phyloP scores from a whole-genome alignment of 805 yeast genomes.

The Barnettozyma populi region DNA sequence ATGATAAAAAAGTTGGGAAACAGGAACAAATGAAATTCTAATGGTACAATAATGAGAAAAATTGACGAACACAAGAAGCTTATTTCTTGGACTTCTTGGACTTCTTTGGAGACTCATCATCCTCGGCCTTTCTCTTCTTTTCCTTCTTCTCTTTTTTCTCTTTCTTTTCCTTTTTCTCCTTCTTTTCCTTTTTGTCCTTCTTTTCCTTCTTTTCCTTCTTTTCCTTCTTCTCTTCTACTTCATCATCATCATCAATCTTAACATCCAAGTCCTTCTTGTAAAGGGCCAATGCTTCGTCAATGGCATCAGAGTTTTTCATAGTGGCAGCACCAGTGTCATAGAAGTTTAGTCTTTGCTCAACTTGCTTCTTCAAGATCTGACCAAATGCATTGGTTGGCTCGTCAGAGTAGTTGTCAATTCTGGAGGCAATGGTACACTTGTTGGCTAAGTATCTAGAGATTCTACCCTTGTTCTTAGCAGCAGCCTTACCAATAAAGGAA shows the following conservation, averaged over 20 bases:
- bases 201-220: constrained; percentile 35
- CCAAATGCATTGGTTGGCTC: constrained; percentile 90
- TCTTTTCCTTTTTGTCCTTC: constrained; percentile 43
- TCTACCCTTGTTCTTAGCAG: constrained; percentile 97
- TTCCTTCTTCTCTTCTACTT: constrained; percentile 31
- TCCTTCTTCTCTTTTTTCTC: constrained; percentile 46
- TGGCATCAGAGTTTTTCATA: constrained; percentile 92
- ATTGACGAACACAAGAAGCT: background rate
- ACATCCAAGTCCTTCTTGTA: constrained; percentile 43
- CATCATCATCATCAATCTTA: constrained; percentile 32
- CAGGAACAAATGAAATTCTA: constrained; percentile 6
- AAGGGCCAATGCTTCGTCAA: constrained; percentile 81
- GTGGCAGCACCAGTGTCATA: constrained; percentile 97
- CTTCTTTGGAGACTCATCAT: constrained; percentile 30
- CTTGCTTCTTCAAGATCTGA: constrained; percentile 87
- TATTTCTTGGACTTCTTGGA: constrained; percentile 29
- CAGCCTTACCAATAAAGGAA: constrained; percentile 93
- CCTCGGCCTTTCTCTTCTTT: constrained; percentile 37
- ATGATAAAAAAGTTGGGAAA: constrained; percentile 3
- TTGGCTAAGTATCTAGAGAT: constrained; percentile 97
- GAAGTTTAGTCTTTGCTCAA: constrained; percentile 93
- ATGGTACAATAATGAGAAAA: constrained; percentile 8
- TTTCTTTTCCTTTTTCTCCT: constrained; percentile 46
- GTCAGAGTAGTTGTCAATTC: constrained; percentile 96
- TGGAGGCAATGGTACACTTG: constrained; percentile 98